Conservation (phyloP, 345 rosid species). For the Geranium rotundifolium region DNA sequence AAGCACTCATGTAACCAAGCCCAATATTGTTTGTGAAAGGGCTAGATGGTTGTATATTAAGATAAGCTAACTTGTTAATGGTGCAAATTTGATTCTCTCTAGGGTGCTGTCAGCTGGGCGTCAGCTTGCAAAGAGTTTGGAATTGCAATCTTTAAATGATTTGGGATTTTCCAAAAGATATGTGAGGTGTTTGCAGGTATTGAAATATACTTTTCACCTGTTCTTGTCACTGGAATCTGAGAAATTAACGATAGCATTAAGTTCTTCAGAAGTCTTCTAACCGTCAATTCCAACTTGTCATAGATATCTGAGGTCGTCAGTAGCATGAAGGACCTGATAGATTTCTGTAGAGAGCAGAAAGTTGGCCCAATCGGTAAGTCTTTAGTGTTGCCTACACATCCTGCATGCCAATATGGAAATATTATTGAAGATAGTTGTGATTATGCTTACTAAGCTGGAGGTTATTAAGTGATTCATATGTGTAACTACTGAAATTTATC, state of each 20-base stretch:
- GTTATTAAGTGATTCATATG: no score
- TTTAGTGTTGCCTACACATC: no score
- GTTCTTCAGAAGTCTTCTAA: no score
- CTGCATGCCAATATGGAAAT: no score
- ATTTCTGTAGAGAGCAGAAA: slow-evolving; percentile 64
- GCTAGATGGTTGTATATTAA: background rate
- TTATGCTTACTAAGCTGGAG: no score
- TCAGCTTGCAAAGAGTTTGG: slow-evolving; percentile 84
- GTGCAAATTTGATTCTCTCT: slow-evolving; percentile 1
- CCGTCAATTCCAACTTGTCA: background rate
- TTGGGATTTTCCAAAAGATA: slow-evolving; percentile 94
- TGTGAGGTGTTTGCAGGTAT: slow-evolving; percentile 91
- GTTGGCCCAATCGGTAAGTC: slow-evolving; percentile 73
- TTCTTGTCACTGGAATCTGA: no score
- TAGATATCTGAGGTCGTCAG: slow-evolving; percentile 93
- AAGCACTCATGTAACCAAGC: background rate
- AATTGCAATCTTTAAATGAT: slow-evolving; percentile 79
- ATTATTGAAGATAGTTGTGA: no score
- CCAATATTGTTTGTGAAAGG: background rate
- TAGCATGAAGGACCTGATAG: slow-evolving; percentile 94
- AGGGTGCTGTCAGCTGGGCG: slow-evolving; percentile 92
- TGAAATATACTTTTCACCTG: no score
- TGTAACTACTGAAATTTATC: background rate
- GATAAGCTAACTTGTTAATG: no score
- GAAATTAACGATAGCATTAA: no score